Percentiles rank a stretch among this genome's conserved stretches.
Conservation (phyloP, 1,139 yeast genomes). For the Torulaspora pretoriensis region DNA sequence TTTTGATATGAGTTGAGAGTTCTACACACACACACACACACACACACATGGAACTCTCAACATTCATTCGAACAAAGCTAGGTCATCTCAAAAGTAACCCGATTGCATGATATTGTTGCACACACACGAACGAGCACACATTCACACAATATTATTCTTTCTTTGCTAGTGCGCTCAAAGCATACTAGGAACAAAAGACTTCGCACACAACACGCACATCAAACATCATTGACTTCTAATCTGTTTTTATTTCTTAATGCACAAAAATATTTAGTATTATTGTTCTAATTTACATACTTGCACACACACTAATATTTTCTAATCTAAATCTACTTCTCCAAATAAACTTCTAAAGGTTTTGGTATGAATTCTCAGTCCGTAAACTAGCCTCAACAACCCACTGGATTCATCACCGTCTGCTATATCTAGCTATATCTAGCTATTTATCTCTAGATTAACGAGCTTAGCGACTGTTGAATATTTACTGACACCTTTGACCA, state of each 20-base stretch:
- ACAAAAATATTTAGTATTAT: conserved; percentile 21
- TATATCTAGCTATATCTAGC: too few species aligned
- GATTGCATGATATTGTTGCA: conserved; percentile 1
- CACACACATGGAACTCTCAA: conserved; percentile 8
- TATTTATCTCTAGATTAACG: too few species aligned
- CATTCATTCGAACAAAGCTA: neutral
- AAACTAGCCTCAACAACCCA: too few species aligned
- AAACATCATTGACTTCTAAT: conserved; percentile 13
- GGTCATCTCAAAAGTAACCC: neutral
- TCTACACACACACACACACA: conserved; percentile 22
- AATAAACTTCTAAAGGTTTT: neutral
- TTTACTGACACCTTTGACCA: neutral
- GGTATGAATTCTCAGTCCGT: too few species aligned
- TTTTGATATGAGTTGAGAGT: neutral
- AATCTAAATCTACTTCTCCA: conserved; percentile 1
- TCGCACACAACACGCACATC: conserved; percentile 18
- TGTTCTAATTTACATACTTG: conserved; percentile 26
- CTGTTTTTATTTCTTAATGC: conserved; percentile 16
- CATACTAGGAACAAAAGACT: conserved; percentile 15
- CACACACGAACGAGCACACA: conserved; percentile 3
- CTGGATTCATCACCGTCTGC: too few species aligned
- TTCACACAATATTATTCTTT: conserved; percentile 9
- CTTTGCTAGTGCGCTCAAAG: conserved; percentile 14
- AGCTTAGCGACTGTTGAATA: neutral
- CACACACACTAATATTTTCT: conserved; percentile 27